Percentiles rank a stretch among this genome's conserved stretches.
Conservation (phyloP, 1,139 yeast species). For the Suhomyces ambrosiae region DNA sequence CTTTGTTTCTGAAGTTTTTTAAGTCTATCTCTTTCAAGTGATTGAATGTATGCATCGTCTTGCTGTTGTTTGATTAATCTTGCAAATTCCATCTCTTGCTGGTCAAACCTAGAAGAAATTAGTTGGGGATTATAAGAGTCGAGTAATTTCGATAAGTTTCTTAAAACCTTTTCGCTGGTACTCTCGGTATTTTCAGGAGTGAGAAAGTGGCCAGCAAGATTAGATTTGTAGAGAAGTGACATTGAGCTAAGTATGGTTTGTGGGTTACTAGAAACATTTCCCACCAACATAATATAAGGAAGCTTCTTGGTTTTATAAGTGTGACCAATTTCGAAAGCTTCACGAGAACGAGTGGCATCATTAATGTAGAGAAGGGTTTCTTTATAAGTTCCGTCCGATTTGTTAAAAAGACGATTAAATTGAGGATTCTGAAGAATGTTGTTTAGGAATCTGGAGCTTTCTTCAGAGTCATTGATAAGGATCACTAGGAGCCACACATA, state of each 20-base stretch:
- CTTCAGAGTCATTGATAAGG: slow-evolving; percentile 39
- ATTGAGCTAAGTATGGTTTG: slow-evolving; percentile 49
- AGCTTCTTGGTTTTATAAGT: slow-evolving; percentile 41
- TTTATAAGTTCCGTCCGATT: slow-evolving; percentile 35
- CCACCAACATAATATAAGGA: slow-evolving; percentile 51
- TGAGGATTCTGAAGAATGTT: slow-evolving; percentile 28
- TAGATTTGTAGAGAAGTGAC: slow-evolving; percentile 51
- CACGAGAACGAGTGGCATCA: slow-evolving; percentile 45
- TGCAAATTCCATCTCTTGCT: slow-evolving; percentile 54
- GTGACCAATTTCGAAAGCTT: slow-evolving; percentile 52
- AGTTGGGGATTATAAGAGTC: slow-evolving; percentile 55
- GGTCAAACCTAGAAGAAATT: slow-evolving; percentile 51
- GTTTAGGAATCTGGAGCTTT: slow-evolving; percentile 30
- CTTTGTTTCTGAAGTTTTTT: slow-evolving; percentile 37
- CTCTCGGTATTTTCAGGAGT: slow-evolving; percentile 21
- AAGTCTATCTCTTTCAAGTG: slow-evolving; percentile 47
- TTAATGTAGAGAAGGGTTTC: slow-evolving; percentile 46
- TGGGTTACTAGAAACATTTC: slow-evolving; percentile 54
- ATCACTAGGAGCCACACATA: slow-evolving; percentile 49
- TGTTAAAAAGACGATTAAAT: slow-evolving; percentile 38
- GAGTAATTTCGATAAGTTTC: slow-evolving; percentile 37
- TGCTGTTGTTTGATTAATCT: slow-evolving; percentile 56
- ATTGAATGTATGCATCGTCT: slow-evolving; percentile 56
- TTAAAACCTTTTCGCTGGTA: slow-evolving; percentile 32
- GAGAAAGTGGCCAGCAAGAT: slow-evolving; percentile 29